Evolutionary conservation across 2,329 filamentous ascomycete species (phyloP), one percentile per base, ranked within the genome.

Genomic region (Verticillium tricorpus): DNA sequence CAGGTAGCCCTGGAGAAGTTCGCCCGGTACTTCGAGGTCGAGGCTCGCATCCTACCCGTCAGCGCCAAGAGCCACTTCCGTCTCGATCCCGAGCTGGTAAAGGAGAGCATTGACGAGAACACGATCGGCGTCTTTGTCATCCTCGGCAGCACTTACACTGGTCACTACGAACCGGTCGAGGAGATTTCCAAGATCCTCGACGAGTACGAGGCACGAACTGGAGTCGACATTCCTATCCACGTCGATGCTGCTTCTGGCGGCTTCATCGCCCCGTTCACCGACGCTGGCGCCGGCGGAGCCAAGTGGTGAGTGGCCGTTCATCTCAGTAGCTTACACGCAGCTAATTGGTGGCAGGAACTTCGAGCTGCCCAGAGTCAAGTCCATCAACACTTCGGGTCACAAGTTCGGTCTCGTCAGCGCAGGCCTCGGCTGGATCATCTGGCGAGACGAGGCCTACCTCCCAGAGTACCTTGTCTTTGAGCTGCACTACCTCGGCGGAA

Each of bases 81-180:
- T 35, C 78, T 91, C 8, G 87, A 91, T 66, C 85, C 88, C 0
- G 78, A 85, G 4, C 73, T 87, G 31, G 85, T 91, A 1, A 85
- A 82, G 68, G 71, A 90, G 67, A 88, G 89, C 65, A 81, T 91
- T 37, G 88, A 92, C 64, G 89, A 91, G 73, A 91, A 91, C 67
- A 92, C 89, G 0, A 91, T 92, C 67, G 89, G 89, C n/a, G 77
- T 92, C 0, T 91, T 90, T 68, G 86, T 89, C 0, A 91, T 91
- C 60, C 69, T 92, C 5, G 89, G 89, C 3, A 87, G 82, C 58
- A 92, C 89, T 0, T 92, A 91, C 67, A 92, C 89, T 0, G 89
- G 89, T 0, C 87, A 91, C 69, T 91, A 88, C 65, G 89, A 91
- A 72, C 87, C 88, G 0, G 88, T 91, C 0, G 85, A 90, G 70